A percentile compares a stretch with the other conserved stretches of the same genome.
Evolutionary conservation across 2,329 filamentous ascomycete species (phyloP).

Genomic region (Biscogniauxia marginata): DNA sequence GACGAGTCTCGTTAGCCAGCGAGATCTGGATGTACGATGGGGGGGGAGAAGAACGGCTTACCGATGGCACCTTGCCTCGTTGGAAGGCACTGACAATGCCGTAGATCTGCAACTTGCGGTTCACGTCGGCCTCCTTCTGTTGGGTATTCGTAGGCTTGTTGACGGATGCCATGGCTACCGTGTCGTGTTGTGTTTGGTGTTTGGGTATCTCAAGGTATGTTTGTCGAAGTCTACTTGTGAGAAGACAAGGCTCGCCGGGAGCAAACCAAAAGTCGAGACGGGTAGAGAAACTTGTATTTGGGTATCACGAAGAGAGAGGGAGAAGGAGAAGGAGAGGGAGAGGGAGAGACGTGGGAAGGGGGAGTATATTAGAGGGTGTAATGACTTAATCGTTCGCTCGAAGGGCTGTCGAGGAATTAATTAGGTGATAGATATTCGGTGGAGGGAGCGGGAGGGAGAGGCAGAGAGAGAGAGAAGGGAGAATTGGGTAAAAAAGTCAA

Average conservation of each 20-base stretch:
- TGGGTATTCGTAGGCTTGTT: constrained; percentile 73
- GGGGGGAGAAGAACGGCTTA: constrained; percentile 44
- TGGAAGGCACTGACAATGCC: constrained; percentile 86
- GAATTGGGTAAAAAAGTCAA: constrained; percentile 13
- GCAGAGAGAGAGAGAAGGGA: constrained; percentile 1
- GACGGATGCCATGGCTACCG: constrained; percentile 44
- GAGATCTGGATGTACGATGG: neutral
- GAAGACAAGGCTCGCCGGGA: too few relatives aligned
- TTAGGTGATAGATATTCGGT: constrained; percentile 4
- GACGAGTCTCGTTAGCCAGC: constrained; percentile 9
- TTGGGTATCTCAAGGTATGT: constrained; percentile 11
- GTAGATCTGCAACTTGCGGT: constrained; percentile 91
- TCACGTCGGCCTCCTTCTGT: constrained; percentile 82
- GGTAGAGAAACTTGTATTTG: neutral
- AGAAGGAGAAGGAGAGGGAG: too few relatives aligned
- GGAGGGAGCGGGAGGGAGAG: neutral
- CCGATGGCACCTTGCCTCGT: constrained; percentile 85
- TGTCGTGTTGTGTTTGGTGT: neutral
- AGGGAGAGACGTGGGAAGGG: too few relatives aligned
- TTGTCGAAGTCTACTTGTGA: too few relatives aligned
- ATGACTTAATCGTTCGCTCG: constrained; percentile 8
- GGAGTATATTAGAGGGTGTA: constrained; percentile 15
- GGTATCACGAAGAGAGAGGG: constrained; percentile 15
- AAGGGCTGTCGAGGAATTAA: neutral
- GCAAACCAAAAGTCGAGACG: neutral